phyloP scores from a whole-genome alignment of 352 stramenopile genomes.

The Elongisporangium prolatum region DNA sequence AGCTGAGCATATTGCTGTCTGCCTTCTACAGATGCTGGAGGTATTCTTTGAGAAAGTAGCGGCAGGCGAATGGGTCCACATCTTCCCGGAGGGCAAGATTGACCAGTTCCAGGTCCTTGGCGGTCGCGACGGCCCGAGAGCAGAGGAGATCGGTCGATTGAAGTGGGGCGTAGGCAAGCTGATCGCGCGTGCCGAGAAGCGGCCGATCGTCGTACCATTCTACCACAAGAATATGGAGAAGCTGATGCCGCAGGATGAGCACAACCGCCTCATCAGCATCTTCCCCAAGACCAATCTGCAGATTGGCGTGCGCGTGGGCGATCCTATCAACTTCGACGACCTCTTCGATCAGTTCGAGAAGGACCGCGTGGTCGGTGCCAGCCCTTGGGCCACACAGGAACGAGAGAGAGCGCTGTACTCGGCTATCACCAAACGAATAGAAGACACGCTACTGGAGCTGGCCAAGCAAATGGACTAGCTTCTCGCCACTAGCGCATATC shows the following conservation, averaged over 20 bases:
- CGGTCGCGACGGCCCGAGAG: slow-evolving; percentile 48
- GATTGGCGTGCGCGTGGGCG: slow-evolving; percentile 55
- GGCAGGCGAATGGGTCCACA: slow-evolving; percentile 78
- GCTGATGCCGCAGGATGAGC: slow-evolving; percentile 78
- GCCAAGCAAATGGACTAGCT: slow-evolving; percentile 21
- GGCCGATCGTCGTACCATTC: slow-evolving; percentile 76
- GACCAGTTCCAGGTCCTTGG: slow-evolving; percentile 65
- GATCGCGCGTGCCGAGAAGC: slow-evolving; percentile 63
- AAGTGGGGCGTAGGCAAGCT: slow-evolving; percentile 88
- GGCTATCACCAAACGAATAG: slow-evolving; percentile 82
- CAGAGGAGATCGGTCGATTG: slow-evolving; percentile 71
- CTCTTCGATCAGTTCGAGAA: slow-evolving; percentile 60
- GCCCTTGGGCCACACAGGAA: slow-evolving; percentile 57
- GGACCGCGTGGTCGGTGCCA: slow-evolving; percentile 36
- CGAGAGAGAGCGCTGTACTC: slow-evolving; percentile 72
- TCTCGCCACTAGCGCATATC: neutral
- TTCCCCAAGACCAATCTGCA: slow-evolving; percentile 48
- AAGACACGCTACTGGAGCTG: slow-evolving; percentile 64
- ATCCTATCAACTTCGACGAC: slow-evolving; percentile 81
- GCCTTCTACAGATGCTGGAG: slow-evolving; percentile 50
- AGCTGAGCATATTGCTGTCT: neutral
- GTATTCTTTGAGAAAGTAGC: slow-evolving; percentile 80
- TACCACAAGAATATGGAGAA: slow-evolving; percentile 88
- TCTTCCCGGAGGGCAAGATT: slow-evolving; percentile 87
- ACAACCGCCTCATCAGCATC: slow-evolving; percentile 67